phyloP scores from a whole-genome alignment of 805 yeast species.

The Wickerhamiella kazuoi region DNA sequence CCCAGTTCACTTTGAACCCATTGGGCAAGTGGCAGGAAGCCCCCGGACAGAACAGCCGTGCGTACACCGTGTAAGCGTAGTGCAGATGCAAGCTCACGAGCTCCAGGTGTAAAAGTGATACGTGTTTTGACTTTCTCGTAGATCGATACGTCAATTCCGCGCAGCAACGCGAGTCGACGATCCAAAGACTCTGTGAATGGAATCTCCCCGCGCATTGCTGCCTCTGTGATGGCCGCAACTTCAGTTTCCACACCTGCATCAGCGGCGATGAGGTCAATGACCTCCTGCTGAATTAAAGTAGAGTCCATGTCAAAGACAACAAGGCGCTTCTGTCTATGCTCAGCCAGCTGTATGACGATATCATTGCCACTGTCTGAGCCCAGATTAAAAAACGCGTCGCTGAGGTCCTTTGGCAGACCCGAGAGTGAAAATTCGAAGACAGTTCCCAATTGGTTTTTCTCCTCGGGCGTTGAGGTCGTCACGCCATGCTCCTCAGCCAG shows the following conservation, averaged over 20 bases:
- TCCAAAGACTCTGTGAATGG: slow-evolving; percentile 72
- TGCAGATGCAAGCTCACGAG: slow-evolving; percentile 44
- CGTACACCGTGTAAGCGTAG: slow-evolving; percentile 46
- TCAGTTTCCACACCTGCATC: slow-evolving; percentile 78
- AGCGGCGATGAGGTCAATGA: slow-evolving; percentile 86
- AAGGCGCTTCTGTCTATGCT: slow-evolving; percentile 29
- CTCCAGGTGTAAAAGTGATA: slow-evolving; percentile 72
- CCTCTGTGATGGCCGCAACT: slow-evolving; percentile 75
- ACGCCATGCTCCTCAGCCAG: no score
- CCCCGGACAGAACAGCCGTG: slow-evolving; percentile 85
- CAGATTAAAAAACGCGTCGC: not conserved
- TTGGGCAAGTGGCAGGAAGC: slow-evolving; percentile 76
- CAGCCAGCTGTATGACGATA: slow-evolving; percentile 25
- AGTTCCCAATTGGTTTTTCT: no score
- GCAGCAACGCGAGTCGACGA: slow-evolving; percentile 58
- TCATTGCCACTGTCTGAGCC: slow-evolving; percentile 19
- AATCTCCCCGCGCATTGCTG: slow-evolving; percentile 94
- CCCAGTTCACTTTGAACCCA: slow-evolving; percentile 49
- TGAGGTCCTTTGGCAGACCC: not conserved
- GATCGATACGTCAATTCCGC: slow-evolving; percentile 57
- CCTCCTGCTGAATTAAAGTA: slow-evolving; percentile 88
- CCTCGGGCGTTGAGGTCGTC: no score
- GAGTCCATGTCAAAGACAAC: slow-evolving; percentile 97
- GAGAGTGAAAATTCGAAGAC: no score
- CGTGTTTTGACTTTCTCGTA: slow-evolving; percentile 65